Conservation (phyloP, 257 asterid species). For the Solanum neorickii region DNA sequence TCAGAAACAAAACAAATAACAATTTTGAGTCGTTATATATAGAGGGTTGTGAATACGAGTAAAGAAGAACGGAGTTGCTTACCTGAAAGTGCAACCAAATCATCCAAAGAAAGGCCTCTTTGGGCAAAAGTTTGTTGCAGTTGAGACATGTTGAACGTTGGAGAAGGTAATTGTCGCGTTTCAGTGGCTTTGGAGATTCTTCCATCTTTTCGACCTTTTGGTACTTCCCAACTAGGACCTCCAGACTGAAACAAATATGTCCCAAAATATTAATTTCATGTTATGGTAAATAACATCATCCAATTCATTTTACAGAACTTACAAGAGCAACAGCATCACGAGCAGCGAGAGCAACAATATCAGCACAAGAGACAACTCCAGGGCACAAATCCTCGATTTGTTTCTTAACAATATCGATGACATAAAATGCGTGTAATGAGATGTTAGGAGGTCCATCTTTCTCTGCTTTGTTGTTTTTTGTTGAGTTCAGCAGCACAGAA, state of each 20-base stretch:
- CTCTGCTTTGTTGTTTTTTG: conserved; percentile 38
- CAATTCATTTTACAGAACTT: conserved; percentile 5
- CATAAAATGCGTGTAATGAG: conserved; percentile 76
- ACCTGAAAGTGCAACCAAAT: conserved; percentile 80
- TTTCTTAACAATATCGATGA: conserved; percentile 54
- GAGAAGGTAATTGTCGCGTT: conserved; percentile 49
- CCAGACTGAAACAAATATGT: conserved; percentile 16
- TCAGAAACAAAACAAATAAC: not conserved
- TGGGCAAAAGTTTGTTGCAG: conserved; percentile 60
- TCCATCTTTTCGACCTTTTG: conserved; percentile 80
- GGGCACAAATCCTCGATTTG: conserved; percentile 58
- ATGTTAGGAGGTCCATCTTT: conserved; percentile 77
- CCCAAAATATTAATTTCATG: not conserved
- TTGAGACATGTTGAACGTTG: conserved; percentile 64
- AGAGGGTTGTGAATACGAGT: not conserved
- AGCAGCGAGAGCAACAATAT: conserved; percentile 70
- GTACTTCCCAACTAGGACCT: conserved; percentile 77
- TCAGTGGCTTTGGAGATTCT: conserved; percentile 57
- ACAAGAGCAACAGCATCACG: conserved; percentile 77
- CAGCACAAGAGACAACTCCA: conserved; percentile 85
- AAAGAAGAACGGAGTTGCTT: not conserved
- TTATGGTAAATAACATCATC: not conserved
- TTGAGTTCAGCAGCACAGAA: conserved; percentile 61
- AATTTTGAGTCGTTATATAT: not conserved
- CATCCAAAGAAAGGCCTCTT: conserved; percentile 66